Percentiles rank a stretch among this genome's conserved stretches.
phyloP scores from a whole-genome alignment of 179 eudicot species.

The Beta corolliflora region DNA sequence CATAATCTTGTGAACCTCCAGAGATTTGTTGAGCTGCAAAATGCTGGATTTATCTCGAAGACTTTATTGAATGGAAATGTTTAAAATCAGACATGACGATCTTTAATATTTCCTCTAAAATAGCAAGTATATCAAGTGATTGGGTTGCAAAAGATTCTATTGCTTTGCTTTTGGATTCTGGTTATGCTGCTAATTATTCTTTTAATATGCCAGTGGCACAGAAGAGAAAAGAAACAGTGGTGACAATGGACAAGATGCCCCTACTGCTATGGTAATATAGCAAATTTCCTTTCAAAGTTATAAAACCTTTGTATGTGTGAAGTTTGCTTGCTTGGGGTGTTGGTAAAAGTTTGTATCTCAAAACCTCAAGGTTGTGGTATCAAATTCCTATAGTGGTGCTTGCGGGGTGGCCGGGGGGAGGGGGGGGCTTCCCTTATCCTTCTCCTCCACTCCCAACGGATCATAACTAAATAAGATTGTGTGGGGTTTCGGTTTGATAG shows the following conservation, averaged over 20 bases:
- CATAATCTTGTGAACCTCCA: background rate
- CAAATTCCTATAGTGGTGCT: too few species aligned
- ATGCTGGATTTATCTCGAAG: background rate
- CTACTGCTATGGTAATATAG: conserved; percentile 35
- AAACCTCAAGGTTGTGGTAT: too few species aligned
- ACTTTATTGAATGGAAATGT: background rate
- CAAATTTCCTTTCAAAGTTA: background rate
- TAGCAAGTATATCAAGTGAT: background rate
- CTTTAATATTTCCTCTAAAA: background rate
- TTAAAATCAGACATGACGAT: background rate
- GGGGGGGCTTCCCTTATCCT: too few species aligned
- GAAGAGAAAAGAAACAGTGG: conserved; percentile 22
- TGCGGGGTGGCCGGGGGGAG: too few species aligned
- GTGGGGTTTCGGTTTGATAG: too few species aligned
- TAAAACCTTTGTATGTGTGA: background rate
- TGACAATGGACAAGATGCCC: conserved; percentile 23
- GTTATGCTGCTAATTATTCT: background rate
- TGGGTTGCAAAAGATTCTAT: background rate
- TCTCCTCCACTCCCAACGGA: too few species aligned
- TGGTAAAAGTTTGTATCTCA: too few species aligned
- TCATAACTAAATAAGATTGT: too few species aligned
- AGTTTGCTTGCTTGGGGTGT: background rate
- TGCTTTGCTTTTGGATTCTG: background rate
- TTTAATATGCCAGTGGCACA: conserved; percentile 23
- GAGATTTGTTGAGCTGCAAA: background rate